phyloP scores from a whole-genome alignment of 1,139 yeast species.

The Torulaspora globosa region DNA sequence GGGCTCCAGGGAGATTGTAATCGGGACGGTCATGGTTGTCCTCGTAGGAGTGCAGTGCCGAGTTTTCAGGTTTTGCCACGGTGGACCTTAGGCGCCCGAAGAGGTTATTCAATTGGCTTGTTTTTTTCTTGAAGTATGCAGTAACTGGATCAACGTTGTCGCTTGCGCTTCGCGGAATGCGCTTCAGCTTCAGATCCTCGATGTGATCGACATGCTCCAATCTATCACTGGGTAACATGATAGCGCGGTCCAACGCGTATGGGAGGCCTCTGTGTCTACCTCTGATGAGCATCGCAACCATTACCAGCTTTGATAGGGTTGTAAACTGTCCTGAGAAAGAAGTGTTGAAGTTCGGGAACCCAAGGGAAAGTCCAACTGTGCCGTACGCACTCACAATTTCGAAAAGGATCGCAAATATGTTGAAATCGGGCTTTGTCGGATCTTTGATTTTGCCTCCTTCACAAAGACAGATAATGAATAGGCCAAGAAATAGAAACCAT shows the following conservation, averaged over 20 bases:
- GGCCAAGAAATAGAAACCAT: slow-evolving; percentile 87
- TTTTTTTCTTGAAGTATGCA: slow-evolving; percentile 17
- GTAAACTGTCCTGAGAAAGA: slow-evolving; percentile 73
- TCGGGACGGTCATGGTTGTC: slow-evolving; percentile 3
- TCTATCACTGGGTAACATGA: slow-evolving; percentile 73
- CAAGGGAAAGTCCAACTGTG: slow-evolving; percentile 87
- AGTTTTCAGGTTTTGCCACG: slow-evolving; percentile 9
- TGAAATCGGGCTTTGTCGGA: slow-evolving; percentile 47
- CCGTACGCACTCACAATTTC: slow-evolving; percentile 95
- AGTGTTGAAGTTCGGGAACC: slow-evolving; percentile 62
- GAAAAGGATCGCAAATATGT: slow-evolving; percentile 69
- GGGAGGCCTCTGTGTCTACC: slow-evolving; percentile 98
- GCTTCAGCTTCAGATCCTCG: slow-evolving; percentile 45
- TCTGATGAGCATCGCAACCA: slow-evolving; percentile 85
- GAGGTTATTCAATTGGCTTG: slow-evolving; percentile 13
- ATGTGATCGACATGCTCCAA: slow-evolving; percentile 63
- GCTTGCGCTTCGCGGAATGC: slow-evolving; percentile 1
- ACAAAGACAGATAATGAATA: slow-evolving; percentile 79
- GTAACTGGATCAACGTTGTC: slow-evolving; percentile 22
- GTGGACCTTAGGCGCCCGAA: slow-evolving; percentile 7
- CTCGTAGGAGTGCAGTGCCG: slow-evolving; percentile 8
- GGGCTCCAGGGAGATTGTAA: slow-evolving; percentile 6
- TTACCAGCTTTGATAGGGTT: slow-evolving; percentile 71
- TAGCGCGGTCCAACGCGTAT: slow-evolving; percentile 88
- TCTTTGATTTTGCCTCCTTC: slow-evolving; percentile 63